phyloP scores from a whole-genome alignment of 2,329 filamentous ascomycete genomes.

The Apiospora aurea region DNA sequence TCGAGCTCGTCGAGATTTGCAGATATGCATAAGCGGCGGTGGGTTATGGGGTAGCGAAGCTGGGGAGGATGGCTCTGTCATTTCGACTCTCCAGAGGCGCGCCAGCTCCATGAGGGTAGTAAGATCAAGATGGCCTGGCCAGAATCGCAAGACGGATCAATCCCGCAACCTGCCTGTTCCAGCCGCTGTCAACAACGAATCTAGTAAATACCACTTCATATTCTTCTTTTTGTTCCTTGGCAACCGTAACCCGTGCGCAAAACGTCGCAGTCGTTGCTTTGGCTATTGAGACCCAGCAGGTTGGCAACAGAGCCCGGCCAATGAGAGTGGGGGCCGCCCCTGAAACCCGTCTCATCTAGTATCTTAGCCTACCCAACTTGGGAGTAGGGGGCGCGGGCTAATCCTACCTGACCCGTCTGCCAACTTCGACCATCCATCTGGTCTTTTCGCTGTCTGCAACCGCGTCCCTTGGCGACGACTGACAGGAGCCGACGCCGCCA shows the following conservation, averaged over 20 bases:
- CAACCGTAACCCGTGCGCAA: neutral
- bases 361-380: neutral
- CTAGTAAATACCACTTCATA: neutral
- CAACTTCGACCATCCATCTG: neutral
- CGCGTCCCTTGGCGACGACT: neutral
- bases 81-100: too few relatives aligned
- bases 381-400: neutral
- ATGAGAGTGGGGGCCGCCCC: neutral
- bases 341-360: conserved; percentile 13
- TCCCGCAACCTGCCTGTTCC: too few relatives aligned
- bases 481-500: neutral
- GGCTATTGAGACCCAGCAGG: neutral
- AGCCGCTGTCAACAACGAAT: too few relatives aligned
- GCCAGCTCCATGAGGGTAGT: too few relatives aligned
- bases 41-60: neutral
- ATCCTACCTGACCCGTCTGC: neutral
- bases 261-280: conserved; percentile 10
- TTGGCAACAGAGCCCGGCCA: neutral
- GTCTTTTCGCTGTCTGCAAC: neutral
- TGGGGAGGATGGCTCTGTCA: neutral
- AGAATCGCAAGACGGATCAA: too few relatives aligned
- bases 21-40: neutral
- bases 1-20: neutral
- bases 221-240: neutral
- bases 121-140: too few relatives aligned